Conservation (phyloP, 352 stramenopile species). For the Phytophthora pisi region DNA sequence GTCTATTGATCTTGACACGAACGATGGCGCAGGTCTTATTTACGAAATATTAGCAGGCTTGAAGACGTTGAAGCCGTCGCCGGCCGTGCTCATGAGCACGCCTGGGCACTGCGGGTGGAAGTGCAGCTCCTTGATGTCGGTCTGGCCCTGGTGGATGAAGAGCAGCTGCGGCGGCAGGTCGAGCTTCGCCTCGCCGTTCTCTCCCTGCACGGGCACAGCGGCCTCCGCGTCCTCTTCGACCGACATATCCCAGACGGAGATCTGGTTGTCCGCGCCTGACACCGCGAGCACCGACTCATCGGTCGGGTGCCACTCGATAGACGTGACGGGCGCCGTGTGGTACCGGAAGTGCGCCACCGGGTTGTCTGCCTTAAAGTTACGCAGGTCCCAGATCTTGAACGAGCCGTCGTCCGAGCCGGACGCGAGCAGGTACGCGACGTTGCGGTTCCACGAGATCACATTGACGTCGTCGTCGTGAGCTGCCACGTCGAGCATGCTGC, state of each 20-base stretch:
- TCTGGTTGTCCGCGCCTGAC: constrained; percentile 95
- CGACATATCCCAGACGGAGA: constrained; percentile 99
- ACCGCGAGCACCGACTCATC: constrained; percentile 98
- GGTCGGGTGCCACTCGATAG: constrained; percentile 99
- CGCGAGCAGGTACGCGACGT: constrained; percentile 97
- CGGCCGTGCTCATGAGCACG: constrained; percentile 96
- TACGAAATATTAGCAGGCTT: constrained; percentile 96
- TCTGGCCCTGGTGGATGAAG: constrained; percentile 99
- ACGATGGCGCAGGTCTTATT: constrained; percentile 37
- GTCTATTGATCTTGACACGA: constrained; percentile 25
- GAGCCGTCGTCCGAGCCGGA: constrained; percentile 98
- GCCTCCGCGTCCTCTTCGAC: constrained; percentile 97
- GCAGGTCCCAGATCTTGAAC: constrained; percentile 98
- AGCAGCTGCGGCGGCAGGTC: constrained; percentile 98
- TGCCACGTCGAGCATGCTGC: constrained; percentile 94
- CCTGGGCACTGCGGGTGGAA: constrained; percentile 99
- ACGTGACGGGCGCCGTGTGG: constrained; percentile 97
- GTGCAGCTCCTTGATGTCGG: constrained; percentile 99
- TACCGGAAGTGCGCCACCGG: constrained; percentile 96
- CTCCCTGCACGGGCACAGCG: constrained; percentile 42
- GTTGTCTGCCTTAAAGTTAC: constrained; percentile 90
- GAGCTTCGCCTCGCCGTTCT: constrained; percentile 64
- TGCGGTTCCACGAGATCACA: constrained; percentile 98
- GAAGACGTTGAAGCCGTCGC: constrained; percentile 98
- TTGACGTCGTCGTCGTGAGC: constrained; percentile 98